Percentiles rank a stretch among this genome's conserved stretches.
phyloP scores from a whole-genome alignment of 257 asterid species.

The Solanum dulcamara region DNA sequence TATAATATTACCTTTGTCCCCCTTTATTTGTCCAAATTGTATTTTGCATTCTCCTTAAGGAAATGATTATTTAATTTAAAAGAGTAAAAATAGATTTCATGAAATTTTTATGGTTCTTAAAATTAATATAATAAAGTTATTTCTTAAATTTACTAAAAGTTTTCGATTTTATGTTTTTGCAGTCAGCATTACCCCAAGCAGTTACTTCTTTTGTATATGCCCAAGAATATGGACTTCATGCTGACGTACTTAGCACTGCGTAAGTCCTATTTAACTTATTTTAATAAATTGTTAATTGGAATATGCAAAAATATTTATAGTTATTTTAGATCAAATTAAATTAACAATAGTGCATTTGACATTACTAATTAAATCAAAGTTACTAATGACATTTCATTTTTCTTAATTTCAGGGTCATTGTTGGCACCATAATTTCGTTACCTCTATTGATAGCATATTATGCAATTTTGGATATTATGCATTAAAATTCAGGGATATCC shows the following conservation, averaged over 20 bases:
- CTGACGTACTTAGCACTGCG: constrained; percentile 19
- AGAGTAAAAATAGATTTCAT: not conserved
- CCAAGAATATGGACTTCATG: constrained; percentile 19
- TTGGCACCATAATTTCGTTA: not conserved
- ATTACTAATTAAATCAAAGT: no score
- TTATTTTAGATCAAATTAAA: no score
- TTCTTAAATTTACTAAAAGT: not conserved
- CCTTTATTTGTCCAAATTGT: no score
- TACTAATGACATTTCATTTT: not conserved
- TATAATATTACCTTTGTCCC: no score
- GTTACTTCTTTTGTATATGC: constrained; percentile 18
- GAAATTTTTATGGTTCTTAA: not conserved
- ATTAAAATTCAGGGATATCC: not conserved
- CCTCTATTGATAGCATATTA: not conserved
- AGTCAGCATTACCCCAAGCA: constrained; percentile 24
- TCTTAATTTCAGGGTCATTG: not conserved
- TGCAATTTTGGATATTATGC: not conserved
- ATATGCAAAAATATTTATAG: not conserved
- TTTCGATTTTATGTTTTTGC: not conserved
- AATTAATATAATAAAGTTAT: not conserved
- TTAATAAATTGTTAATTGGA: not conserved
- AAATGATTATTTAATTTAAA: not conserved
- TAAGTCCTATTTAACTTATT: constrained; percentile 1
- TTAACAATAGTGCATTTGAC: no score
- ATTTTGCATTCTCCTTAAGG: no score